Base-by-base conservation (phyloP, 2,329 filamentous ascomycete species). In the Phoma sp. region DNA sequence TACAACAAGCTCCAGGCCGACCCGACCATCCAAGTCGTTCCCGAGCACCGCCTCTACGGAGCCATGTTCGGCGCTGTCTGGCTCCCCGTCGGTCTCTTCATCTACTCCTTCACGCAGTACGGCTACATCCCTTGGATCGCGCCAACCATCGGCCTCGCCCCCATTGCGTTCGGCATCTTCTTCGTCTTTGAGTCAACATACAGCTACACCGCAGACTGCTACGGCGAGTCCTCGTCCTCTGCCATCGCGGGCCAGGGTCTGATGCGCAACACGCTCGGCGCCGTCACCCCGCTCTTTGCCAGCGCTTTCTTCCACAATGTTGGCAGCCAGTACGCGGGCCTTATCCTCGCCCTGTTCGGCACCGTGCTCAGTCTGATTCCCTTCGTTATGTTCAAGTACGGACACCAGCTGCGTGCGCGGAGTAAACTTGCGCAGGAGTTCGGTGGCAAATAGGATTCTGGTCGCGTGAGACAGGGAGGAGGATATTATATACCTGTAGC, bases 51-150 rank as follows among this genome's bases (percentile, higher is more conserved):
- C n/a, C 58, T 74, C 0, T 69, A 69, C 19, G 64, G 69, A 25
- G 68, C 71, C 38, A 67, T 71, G 58, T 69, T 66, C n/a, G 71
- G 70, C 21, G 69, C 68, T 5, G 61, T 71, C 31, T 64, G 65
- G 54, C 54, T 75, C 7, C 72, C 72, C 1, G 40, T 75, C 7
- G 70, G 68, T 5, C 58, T 74, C 7, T 73, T 75, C 61, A 80
- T 84, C 67, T 84, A 83, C 76, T 77, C 74, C 35, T 83, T 83
- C 74, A 82, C 81, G 1, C 81, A 83, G 64, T 83, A 83, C 65
- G 75, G 70, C 4, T 74, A 76, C 47, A 65, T 83, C 1, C 71
- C 65, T 46, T 84, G 81, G 81, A 77, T 82, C 45, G 81, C 77
- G 0, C 81, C 81, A 1, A 71, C 76, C 29, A 78, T 83, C 44